Percentiles rank a stretch among this genome's conserved stretches.
Conservation (phyloP, 306 rosid species). For the Cicer cuneatum region DNA sequence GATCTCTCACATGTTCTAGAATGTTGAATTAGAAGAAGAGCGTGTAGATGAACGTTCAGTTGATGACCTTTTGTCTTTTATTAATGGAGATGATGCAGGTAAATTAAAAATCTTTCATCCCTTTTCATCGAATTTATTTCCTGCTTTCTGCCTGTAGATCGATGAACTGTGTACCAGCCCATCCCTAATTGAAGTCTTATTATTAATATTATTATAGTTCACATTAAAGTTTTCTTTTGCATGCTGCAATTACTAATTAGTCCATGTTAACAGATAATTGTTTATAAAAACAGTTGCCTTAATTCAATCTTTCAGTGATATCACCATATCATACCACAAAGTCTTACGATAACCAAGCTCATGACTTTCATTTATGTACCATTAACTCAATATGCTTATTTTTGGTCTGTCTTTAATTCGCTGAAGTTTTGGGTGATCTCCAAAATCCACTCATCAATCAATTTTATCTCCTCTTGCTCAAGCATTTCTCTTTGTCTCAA, state of each 20-base stretch:
- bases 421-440: background rate
- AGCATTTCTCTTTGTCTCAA: background rate
- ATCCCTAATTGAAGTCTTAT: conserved; percentile 36
- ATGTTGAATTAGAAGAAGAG: conserved; percentile 75
- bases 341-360: background rate
- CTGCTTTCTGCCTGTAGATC: conserved; percentile 24
- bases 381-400: background rate
- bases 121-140: conserved; percentile 14
- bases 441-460: background rate
- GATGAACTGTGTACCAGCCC: background rate
- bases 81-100: conserved; percentile 86
- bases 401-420: conserved; percentile 1
- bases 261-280: background rate
- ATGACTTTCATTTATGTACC: conserved; percentile 1
- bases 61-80: conserved; percentile 91
- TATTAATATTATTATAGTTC: conserved; percentile 19
- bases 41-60: conserved; percentile 85
- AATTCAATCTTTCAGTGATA: background rate
- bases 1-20: conserved; percentile 60
- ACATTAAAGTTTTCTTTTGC: background rate
- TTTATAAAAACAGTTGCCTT: background rate
- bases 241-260: background rate
- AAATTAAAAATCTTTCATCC: conserved; percentile 26
- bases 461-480: background rate
- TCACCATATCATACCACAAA: background rate